Conservation (phyloP, 2,329 filamentous ascomycete genomes). For the Trichoderma gracile region DNA sequence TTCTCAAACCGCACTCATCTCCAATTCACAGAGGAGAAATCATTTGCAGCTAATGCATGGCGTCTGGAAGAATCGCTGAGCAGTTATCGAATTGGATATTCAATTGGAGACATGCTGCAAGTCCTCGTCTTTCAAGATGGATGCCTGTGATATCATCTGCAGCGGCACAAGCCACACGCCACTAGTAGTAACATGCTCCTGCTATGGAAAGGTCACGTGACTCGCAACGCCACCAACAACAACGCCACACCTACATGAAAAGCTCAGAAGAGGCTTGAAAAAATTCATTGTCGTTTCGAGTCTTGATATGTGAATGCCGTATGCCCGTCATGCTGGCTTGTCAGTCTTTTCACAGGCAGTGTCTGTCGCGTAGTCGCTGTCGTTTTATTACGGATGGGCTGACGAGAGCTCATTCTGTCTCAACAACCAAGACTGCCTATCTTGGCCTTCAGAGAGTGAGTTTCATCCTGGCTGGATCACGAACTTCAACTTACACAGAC, state of each 20-base stretch:
- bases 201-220: background rate
- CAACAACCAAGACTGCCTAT: background rate
- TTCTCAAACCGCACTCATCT: too few species aligned
- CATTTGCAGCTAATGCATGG: too few species aligned
- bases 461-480: background rate
- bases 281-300: slow-evolving; percentile 26
- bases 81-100: too few species aligned
- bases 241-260: slow-evolving; percentile 7
- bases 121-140: background rate
- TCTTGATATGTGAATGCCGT: slow-evolving; percentile 12
- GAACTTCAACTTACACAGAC: slow-evolving; percentile 10
- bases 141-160: background rate
- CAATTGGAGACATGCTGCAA: background rate
- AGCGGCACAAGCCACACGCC: slow-evolving; percentile 4
- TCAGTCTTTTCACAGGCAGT: slow-evolving; percentile 41
- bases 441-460: slow-evolving; percentile 16
- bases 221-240: background rate
- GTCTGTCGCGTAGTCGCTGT: slow-evolving; percentile 29
- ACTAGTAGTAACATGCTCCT: background rate
- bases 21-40: background rate
- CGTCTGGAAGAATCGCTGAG: too few species aligned
- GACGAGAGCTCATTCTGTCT: background rate
- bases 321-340: slow-evolving; percentile 35
- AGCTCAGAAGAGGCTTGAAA: slow-evolving; percentile 32
- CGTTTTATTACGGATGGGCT: background rate